Conservation (phyloP, 73 alveolate species). For the Paraurostyla sp. region DNA sequence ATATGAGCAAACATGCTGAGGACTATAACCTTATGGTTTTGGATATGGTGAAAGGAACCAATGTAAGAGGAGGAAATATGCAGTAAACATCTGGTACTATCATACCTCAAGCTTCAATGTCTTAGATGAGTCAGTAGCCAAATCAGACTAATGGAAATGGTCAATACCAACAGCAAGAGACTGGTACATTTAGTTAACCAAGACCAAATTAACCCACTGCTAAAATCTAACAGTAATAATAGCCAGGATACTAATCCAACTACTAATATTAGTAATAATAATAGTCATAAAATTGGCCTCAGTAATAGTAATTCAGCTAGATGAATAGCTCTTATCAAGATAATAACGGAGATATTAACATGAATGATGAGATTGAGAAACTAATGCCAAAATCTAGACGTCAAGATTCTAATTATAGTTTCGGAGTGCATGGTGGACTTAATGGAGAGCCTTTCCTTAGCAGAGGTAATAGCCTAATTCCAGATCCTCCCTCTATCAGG, state of each 20-base stretch:
- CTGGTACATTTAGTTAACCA: not conserved
- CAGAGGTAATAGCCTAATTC: slow-evolving; percentile 5
- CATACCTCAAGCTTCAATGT: not conserved
- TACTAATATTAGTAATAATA: too few relatives aligned
- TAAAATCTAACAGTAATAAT: not conserved
- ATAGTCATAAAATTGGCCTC: too few relatives aligned
- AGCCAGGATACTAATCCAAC: too few relatives aligned
- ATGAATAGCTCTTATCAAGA: too few relatives aligned
- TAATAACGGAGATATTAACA: not conserved
- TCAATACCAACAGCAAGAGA: not conserved
- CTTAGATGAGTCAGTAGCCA: not conserved
- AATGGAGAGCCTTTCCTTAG: not conserved
- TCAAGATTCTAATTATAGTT: slow-evolving; percentile 23
- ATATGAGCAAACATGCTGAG: slow-evolving; percentile 56
- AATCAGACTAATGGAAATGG: not conserved
- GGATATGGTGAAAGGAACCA: slow-evolving; percentile 46
- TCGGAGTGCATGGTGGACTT: not conserved
- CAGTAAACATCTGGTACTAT: not conserved
- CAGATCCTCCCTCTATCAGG: not conserved
- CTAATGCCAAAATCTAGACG: not conserved
- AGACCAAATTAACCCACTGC: not conserved
- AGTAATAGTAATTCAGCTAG: too few relatives aligned
- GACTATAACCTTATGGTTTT: slow-evolving; percentile 47
- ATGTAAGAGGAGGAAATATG: not conserved
- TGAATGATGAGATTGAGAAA: not conserved